Percentiles rank a stretch among this genome's conserved stretches.
Evolutionary conservation across 768 basidiomycete genomes (phyloP).

Genomic region (Lactarius sp.): DNA sequence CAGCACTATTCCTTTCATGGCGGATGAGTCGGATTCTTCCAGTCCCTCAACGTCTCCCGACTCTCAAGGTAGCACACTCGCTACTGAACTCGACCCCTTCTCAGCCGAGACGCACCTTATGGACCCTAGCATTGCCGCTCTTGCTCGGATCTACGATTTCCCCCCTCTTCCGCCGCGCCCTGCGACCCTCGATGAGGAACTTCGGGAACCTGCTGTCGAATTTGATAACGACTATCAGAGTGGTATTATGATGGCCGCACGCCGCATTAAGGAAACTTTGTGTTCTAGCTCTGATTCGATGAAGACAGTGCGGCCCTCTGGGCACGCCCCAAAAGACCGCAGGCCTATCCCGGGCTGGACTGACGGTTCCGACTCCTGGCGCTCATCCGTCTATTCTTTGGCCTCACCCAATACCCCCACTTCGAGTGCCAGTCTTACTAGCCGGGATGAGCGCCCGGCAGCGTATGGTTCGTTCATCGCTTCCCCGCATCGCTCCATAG

Average conservation of each 20-base stretch:
- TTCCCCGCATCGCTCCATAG: conserved; percentile 44
- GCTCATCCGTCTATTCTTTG: conserved; percentile 56
- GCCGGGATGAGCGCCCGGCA: conserved; percentile 33
- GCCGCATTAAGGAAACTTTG: conserved; percentile 46
- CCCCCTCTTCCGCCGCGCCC: conserved; percentile 51
- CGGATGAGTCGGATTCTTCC: conserved; percentile 29
- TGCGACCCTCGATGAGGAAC: conserved; percentile 36
- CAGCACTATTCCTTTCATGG: conserved; percentile 30
- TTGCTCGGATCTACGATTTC: conserved; percentile 43
- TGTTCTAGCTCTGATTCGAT: conserved; percentile 40
- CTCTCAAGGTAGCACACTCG: conserved; percentile 19
- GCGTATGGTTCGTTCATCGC: conserved; percentile 46
- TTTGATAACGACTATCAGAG: conserved; percentile 42
- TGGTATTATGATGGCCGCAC: conserved; percentile 68
- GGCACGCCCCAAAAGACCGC: conserved; percentile 32
- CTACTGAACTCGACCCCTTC: conserved; percentile 20
- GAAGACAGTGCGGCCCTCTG: conserved; percentile 15
- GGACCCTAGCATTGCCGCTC: conserved; percentile 33
- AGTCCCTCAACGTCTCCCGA: conserved; percentile 28
- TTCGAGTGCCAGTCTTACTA: conserved; percentile 28
- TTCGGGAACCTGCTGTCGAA: conserved; percentile 20
- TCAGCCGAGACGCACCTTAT: conserved; percentile 23
- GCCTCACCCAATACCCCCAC: conserved; percentile 36
- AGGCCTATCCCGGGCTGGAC: conserved; percentile 62
- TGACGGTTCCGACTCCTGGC: conserved; percentile 62